Base-by-base conservation (phyloP, 78 protist species). In the Dictyostelium firmibasis region DNA sequence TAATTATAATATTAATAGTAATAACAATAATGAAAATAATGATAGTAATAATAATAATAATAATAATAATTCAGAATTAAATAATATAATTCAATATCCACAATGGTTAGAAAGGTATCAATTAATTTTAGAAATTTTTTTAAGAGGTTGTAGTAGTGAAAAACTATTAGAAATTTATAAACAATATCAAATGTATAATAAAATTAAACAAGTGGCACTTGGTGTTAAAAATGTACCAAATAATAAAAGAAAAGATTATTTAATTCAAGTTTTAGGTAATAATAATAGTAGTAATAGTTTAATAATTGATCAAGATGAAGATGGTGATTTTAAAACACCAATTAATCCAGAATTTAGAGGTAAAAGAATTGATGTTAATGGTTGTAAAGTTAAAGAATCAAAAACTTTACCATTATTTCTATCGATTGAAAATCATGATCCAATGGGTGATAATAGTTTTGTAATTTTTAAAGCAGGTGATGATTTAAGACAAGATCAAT, bases 401-500 rank as follows among this genome's bases (percentile, higher is more conserved):
- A 98, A 98, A 85, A 98, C 98, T 78, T 25, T 92, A 2, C 98
- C 98, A 36, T 35, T 97, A 36, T 91, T 91, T 91, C 38, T 97
- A 72, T 25, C 85, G 14, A 81, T 95, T 29, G 35, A 83, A 29
- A 97, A 97, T 86, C 25, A 70, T 33, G 97, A 97, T 60, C 83
- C 84, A 29, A 27, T 75, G 3, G 97, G 96, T 25, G 96, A 75
- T 74, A 81, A 81, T 78, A 44, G 93, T 20, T 43, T 60, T 0
- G 82, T 78, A 4, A 72, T 98, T 0, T 86, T 87, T 43, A 92
- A 92, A 53, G 91, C 81, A 11, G 97, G 97, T 14, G 93, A 83
- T 69, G 99, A 98, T 92, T 60, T 98, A 72, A 67, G 98, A 25
- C 98, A 97, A 83, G 99, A 98, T 84, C 97, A 95, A 64, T 82